Evolutionary conservation across 1,139 yeast species (phyloP).

Genomic region (Eremothecium sinecaudum): DNA sequence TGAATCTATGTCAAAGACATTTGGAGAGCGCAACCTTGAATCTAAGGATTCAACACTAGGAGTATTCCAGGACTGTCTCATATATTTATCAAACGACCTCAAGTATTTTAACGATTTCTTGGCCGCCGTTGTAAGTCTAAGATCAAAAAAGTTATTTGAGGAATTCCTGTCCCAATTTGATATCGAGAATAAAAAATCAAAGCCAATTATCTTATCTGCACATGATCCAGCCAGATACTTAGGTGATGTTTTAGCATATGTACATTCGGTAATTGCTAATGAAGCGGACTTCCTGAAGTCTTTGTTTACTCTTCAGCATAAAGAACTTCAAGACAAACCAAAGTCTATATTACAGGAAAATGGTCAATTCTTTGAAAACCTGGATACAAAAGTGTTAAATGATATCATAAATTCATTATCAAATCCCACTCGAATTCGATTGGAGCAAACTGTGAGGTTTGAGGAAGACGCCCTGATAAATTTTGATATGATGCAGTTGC

Average conservation of each 20-base stretch:
- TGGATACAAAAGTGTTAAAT: slow-evolving; percentile 29
- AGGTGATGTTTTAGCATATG: slow-evolving; percentile 83
- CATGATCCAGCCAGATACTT: slow-evolving; percentile 76
- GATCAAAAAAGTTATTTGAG: slow-evolving; percentile 48
- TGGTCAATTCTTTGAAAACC: slow-evolving; percentile 22
- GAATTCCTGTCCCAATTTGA: slow-evolving; percentile 49
- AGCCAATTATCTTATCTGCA: slow-evolving; percentile 54
- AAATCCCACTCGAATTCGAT: slow-evolving; percentile 42
- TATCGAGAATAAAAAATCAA: slow-evolving; percentile 25
- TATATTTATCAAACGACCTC: slow-evolving; percentile 31
- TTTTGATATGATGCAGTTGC: slow-evolving; percentile 50
- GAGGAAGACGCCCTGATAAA: slow-evolving; percentile 51
- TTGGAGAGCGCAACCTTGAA: slow-evolving; percentile 18
- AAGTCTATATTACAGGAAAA: slow-evolving; percentile 24
- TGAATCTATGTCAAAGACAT: slow-evolving; percentile 17
- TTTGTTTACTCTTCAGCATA: slow-evolving; percentile 38
- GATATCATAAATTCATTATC: slow-evolving; percentile 43
- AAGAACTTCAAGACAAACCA: slow-evolving; percentile 21
- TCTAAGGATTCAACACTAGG: slow-evolving; percentile 16
- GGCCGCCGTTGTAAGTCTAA: slow-evolving; percentile 46
- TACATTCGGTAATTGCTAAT: slow-evolving; percentile 81
- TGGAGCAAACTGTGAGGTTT: slow-evolving; percentile 60
- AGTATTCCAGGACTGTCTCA: slow-evolving; percentile 25
- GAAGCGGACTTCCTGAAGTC: slow-evolving; percentile 69
- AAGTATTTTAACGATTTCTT: slow-evolving; percentile 43